Evolutionary conservation across 2,329 filamentous ascomycete genomes (phyloP).

Genomic region (Pseudogymnoascus sp.): DNA sequence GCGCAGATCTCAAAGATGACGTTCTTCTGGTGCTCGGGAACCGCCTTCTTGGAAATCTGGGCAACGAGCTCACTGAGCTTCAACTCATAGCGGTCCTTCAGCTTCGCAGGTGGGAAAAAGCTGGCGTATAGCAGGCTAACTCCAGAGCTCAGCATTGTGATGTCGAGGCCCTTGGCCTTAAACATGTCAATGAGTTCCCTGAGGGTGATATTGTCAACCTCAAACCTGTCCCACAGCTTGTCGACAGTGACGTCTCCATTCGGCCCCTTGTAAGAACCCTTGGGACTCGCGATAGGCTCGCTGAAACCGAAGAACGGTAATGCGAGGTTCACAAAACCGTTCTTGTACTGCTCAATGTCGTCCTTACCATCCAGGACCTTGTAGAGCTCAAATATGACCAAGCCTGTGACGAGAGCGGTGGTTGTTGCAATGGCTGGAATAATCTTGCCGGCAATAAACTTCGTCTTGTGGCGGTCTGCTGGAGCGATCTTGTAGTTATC

Average conservation of each 20-base stretch:
- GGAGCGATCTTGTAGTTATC: constrained; percentile 96
- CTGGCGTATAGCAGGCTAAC: constrained; percentile 89
- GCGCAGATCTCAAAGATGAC: constrained; percentile 94
- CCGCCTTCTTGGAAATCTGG: constrained; percentile 81
- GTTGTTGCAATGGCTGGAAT: constrained; percentile 98
- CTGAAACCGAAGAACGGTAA: constrained; percentile 98
- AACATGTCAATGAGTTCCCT: constrained; percentile 78
- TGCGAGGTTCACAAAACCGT: constrained; percentile 93
- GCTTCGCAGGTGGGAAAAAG: constrained; percentile 71
- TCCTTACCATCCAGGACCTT: constrained; percentile 94
- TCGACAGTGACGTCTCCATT: constrained; percentile 76
- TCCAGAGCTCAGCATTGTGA: constrained; percentile 95
- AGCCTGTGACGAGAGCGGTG: constrained; percentile 86
- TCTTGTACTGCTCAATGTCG: constrained; percentile 99
- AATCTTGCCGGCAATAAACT: constrained; percentile 99
- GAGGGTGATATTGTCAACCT: constrained; percentile 78
- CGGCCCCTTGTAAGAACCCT: constrained; percentile 78
- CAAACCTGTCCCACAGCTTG: constrained; percentile 97
- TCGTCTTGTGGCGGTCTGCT: constrained; percentile 94
- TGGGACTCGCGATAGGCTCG: constrained; percentile 88
- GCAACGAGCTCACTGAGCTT: constrained; percentile 86
- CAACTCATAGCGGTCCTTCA: constrained; percentile 72
- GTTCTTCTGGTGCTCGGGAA: constrained; percentile 87
- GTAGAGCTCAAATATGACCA: constrained; percentile 88
- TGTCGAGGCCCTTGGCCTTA: constrained; percentile 66